Base-by-base conservation (phyloP, 163 green algal genomes). In the Scenedesmus sp. region DNA sequence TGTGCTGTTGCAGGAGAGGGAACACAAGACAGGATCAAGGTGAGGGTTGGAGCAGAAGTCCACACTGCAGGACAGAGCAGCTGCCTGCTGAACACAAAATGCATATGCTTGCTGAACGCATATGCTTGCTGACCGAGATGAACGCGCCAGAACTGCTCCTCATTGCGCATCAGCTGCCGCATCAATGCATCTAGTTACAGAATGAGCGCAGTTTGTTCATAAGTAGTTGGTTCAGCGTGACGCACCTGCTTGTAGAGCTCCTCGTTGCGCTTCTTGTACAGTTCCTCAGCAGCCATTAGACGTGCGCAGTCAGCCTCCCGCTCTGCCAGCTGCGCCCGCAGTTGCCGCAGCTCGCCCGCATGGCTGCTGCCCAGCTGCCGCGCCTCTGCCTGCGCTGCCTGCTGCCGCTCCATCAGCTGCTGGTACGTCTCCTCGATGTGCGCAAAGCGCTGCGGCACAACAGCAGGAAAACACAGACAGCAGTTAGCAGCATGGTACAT, bases 351-450 rank as follows among this genome's bases (percentile, higher is more conserved):
- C 84, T 89, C 66, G 2, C 34, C 67, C 10, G 8, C 52, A 10
- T 92, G 81, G 6, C 60, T 81, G 81, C 59, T 70, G 34, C 26
- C 73, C 5, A 67, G 59, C 81, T 70, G 74, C 3, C 88, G 82
- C n/a, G 81, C 16, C n/a, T 92, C 81, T 4, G 85, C 81, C 62
- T 57, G 81, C n/a, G 81, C 81, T 15, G 88, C 34, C 20, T 88
- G 26, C 46, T 86, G 88, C 81, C 89, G 62, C 20, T 82, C 26
- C 34, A 92, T 18, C 56, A 89, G 34, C 60, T 84, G 60, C 88
- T 92, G 81, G 54, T 84, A 92, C 20, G 64, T 88, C 52, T 52
- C n/a, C 55, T 92, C 88, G 12, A 88, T 89, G 16, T 87, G 52
- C 23, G 82, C 46, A 70, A 88, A 84, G 54, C 87, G 59, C 74